These are phyloP conservation scores for Aspergillus cavernicola DNA, from an alignment of 495 filamentous ascomycete species.

Conservation along the genomic window DNA sequence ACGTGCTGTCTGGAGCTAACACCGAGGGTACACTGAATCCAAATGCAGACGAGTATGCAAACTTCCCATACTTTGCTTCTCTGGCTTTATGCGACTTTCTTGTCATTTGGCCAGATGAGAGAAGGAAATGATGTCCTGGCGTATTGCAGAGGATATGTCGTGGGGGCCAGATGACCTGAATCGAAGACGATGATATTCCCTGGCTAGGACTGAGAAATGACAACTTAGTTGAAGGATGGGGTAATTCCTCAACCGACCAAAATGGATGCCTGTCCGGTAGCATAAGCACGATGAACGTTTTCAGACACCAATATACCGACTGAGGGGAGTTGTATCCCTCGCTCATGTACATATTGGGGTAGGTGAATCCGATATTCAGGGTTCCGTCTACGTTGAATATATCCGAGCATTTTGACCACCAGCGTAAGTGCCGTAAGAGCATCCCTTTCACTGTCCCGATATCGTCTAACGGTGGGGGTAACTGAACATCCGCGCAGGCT, in stretches of 20 bases:
- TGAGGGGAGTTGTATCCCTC: conserved; percentile 76
- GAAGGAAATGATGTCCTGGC: conserved; percentile 18
- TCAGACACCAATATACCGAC: conserved; percentile 67
- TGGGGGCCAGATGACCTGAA: conserved; percentile 30
- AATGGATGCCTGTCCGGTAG: conserved; percentile 62
- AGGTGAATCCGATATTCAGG: conserved; percentile 68
- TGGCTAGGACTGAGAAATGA: too few species aligned
- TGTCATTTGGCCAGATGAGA: conserved; percentile 18
- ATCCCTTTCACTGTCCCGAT: conserved; percentile 65
- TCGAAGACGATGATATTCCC: not conserved
- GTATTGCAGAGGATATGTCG: conserved; percentile 40
- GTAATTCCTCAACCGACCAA: conserved; percentile 58
- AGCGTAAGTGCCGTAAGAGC: conserved; percentile 64
- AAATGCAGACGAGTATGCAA: conserved; percentile 66
- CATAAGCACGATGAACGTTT: conserved; percentile 65
- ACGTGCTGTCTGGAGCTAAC: conserved; percentile 16
- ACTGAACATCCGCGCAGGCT: conserved; percentile 63
- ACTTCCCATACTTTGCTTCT: conserved; percentile 70
- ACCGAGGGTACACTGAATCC: conserved; percentile 44
- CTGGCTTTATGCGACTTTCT: conserved; percentile 59
- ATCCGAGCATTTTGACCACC: conserved; percentile 67
- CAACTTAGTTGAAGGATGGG: conserved; percentile 18
- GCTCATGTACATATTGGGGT: conserved; percentile 71
- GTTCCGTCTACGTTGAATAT: conserved; percentile 51
- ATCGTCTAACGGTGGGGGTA: conserved; percentile 45